Conservation (phyloP, 2,329 filamentous ascomycete genomes). For the Lasiodiplodia gonubiensis region DNA sequence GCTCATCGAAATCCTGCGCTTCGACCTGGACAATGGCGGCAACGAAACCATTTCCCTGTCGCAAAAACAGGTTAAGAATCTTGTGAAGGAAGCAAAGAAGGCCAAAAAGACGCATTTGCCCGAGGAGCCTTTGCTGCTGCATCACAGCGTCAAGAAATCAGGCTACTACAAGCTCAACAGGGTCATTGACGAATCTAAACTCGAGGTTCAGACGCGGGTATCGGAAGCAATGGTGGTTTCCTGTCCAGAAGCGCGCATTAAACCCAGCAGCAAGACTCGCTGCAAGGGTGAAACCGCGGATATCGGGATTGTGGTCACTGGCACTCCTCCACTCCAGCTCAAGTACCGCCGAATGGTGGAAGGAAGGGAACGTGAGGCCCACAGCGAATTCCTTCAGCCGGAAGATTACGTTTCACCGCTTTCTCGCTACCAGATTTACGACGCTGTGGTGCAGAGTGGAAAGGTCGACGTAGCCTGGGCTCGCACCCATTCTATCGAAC, state of each 20-base stretch:
- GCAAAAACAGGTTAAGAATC: conserved; percentile 73
- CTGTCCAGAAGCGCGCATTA: conserved; percentile 81
- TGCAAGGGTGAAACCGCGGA: conserved; percentile 90
- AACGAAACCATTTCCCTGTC: conserved; percentile 82
- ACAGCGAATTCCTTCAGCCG: conserved; percentile 88
- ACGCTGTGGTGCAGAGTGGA: conserved; percentile 61
- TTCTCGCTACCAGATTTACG: conserved; percentile 63
- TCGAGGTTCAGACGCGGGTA: conserved; percentile 80
- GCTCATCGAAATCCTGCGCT: conserved; percentile 84
- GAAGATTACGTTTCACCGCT: conserved; percentile 83
- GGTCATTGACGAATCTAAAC: conserved; percentile 90
- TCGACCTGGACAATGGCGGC: conserved; percentile 79
- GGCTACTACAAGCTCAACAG: conserved; percentile 85
- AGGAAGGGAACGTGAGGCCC: conserved; percentile 76
- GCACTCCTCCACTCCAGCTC: conserved; percentile 89
- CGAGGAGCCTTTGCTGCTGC: conserved; percentile 68
- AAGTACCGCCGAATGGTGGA: conserved; percentile 91
- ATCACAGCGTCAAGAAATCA: conserved; percentile 79
- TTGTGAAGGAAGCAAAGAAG: conserved; percentile 74
- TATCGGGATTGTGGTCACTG: conserved; percentile 79
- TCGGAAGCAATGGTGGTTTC: conserved; percentile 83
- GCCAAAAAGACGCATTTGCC: conserved; percentile 55
- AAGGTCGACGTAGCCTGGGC: conserved; percentile 82
- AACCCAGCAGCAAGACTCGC: conserved; percentile 68
- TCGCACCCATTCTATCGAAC: conserved; percentile 72